Evolutionary conservation across 352 stramenopile species (phyloP).

Genomic region (Phytophthora podocarpi): DNA sequence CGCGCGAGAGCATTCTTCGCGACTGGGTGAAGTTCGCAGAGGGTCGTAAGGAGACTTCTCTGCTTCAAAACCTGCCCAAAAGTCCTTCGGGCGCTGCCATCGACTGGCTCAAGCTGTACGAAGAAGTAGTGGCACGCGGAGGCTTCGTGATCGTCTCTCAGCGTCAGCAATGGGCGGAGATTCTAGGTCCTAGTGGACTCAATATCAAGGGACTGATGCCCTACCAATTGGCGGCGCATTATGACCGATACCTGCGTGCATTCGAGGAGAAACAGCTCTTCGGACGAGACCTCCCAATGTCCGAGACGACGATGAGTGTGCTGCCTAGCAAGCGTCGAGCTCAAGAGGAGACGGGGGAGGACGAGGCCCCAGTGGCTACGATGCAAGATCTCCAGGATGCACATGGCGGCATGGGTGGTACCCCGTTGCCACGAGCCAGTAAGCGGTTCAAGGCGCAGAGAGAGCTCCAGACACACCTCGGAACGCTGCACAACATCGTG

Average conservation of each 20-base stretch:
- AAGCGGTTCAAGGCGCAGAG: slow-evolving; percentile 76
- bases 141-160: slow-evolving; percentile 61
- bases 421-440: slow-evolving; percentile 57
- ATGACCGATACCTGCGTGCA: slow-evolving; percentile 53
- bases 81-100: slow-evolving; percentile 56
- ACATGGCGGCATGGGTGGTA: slow-evolving; percentile 60
- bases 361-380: slow-evolving; percentile 56
- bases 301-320: slow-evolving; percentile 18
- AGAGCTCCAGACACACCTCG: slow-evolving; percentile 46
- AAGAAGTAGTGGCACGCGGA: slow-evolving; percentile 74
- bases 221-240: slow-evolving; percentile 64
- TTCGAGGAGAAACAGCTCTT: slow-evolving; percentile 87
- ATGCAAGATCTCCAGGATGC: slow-evolving; percentile 69
- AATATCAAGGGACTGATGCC: slow-evolving; percentile 65
- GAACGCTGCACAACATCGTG: slow-evolving; percentile 71
- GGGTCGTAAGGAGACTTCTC: slow-evolving; percentile 42
- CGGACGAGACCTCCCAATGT: slow-evolving; percentile 51
- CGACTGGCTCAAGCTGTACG: slow-evolving; percentile 83
- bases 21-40: slow-evolving; percentile 70
- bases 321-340: slow-evolving; percentile 37
- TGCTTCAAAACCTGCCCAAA: slow-evolving; percentile 59
- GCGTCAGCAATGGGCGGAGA: slow-evolving; percentile 57
- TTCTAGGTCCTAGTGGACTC: slow-evolving; percentile 50
- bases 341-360: slow-evolving; percentile 17
- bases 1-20: slow-evolving; percentile 57